Base-by-base conservation (phyloP, 768 basidiomycete genomes). In the Trametes villosa region DNA sequence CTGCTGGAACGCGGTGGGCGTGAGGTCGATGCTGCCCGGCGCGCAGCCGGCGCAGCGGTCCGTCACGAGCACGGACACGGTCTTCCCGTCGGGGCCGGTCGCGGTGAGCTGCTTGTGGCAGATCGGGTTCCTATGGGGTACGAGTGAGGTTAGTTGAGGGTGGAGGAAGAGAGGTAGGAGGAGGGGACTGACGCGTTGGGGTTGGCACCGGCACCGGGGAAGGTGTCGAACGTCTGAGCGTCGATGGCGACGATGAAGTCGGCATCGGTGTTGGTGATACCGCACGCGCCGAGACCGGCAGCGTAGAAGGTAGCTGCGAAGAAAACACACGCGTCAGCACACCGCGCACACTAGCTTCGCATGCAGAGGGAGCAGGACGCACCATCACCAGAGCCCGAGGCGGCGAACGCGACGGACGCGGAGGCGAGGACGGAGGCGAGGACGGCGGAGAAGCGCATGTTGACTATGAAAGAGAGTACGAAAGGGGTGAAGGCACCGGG, bases 231-330 rank as follows among this genome's bases (percentile, higher is more conserved):
- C 20, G 79, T 57, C 4, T 9, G 0, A 0, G 67, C 0, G 9
- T 76, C 71, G 49, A 78, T 71, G 29, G 81, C 80, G n/a, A 63
- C 75, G 33, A 81, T 74, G 34, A 50, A 5, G 8, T 81, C 59
- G 13, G 5, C 20, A 26, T 65, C 67, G 11, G 3, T 64, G 67
- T 75, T 78, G 53, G 68, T 72, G 54, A 65, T 44, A 18, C 79
- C 80, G 55, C 80, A 81, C 8, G 80, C 76, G 26, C 79, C 80
- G 13, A 78, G 75, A 41, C 79, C 80, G 9, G 65, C 51, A 0
- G 3, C 33, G 53, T 70, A 79, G 38, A 20, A 78, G 8, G 77
- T 78, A 26, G 64, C 77, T 65, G 31, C 15, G 24, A 15, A 7
- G 7, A 13, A 15, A 27, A 12, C 5, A 17, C 13, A n/a, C n/a